Base-by-base conservation (phyloP, 306 rosid genomes). In the Glycine soja region DNA sequence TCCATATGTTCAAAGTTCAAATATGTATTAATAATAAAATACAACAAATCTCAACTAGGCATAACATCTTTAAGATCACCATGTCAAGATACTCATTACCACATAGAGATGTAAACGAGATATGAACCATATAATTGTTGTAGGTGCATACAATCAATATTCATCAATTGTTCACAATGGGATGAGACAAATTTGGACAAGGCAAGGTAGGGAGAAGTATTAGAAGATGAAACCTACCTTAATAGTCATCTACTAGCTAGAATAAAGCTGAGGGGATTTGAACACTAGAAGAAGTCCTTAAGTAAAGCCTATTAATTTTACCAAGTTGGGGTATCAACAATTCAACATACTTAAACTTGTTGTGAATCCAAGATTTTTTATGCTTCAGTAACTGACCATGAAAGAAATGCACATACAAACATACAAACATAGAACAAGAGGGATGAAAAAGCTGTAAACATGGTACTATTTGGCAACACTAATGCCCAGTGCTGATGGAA, bases 401-500 rank as follows among this genome's bases (percentile, higher is more conserved):
- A 73, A n/a, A n/a, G n/a, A n/a, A n/a, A n/a, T n/a, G n/a, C n/a
- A n/a, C n/a, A n/a, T n/a, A n/a, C n/a, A n/a, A n/a, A n/a, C n/a
- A n/a, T n/a, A n/a, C n/a, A n/a, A n/a, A n/a, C n/a, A n/a, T n/a
- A n/a, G n/a, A n/a, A n/a, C 96, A 56, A 93, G 92, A 79, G 99
- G 93, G 85, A n/a, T n/a, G n/a, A n/a, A n/a, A n/a, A n/a, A n/a
- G n/a, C n/a, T n/a, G n/a, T 95, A 93, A 75, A 93, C 99, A 78
- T 93, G 98, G 89, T 93, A 93, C 84, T 90, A 87, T 87, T 86
- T 91, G 42, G 90, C 61, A 85, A 93, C 89, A 84, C 99, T 95
- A 56, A 95, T 98, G 77, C 98, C 99, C 46, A 95, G 57, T 71
- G 98, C 87, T 11, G 98, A 84, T 84, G 99, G 99, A 85, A 93